A percentile compares a stretch with the other conserved stretches of the same genome.
phyloP scores from a whole-genome alignment of 768 basidiomycete species.

The Leccinum sublutescens region DNA sequence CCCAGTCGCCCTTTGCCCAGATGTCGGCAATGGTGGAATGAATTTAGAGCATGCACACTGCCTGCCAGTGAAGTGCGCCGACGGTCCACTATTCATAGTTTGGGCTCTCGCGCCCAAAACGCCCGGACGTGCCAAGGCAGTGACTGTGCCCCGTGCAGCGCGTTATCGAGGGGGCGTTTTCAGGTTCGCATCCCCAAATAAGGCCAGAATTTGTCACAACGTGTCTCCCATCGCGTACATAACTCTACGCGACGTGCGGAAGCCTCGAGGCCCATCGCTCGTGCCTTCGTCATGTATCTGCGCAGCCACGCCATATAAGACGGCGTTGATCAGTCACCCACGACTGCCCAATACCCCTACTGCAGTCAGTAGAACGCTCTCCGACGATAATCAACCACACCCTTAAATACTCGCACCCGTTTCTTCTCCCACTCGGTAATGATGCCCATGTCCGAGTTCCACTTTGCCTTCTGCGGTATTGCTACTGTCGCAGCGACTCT shows the following conservation, averaged over 20 bases:
- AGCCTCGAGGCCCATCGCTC: slow-evolving; percentile 33
- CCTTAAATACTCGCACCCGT: slow-evolving; percentile 21
- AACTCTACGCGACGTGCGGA: slow-evolving; percentile 22
- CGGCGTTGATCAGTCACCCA: slow-evolving; percentile 26
- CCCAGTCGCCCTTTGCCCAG: slow-evolving; percentile 6
- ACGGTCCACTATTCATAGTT: slow-evolving; percentile 2
- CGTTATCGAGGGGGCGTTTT: slow-evolving; percentile 9
- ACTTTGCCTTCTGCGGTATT: slow-evolving; percentile 53
- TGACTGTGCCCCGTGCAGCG: slow-evolving; percentile 10
- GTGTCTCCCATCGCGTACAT: slow-evolving; percentile 18
- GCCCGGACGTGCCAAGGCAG: slow-evolving; percentile 12
- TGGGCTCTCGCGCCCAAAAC: slow-evolving; percentile 1
- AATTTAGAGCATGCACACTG: slow-evolving; percentile 1
- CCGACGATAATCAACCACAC: slow-evolving; percentile 19
- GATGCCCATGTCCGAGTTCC: slow-evolving; percentile 53
- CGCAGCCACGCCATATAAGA: slow-evolving; percentile 29
- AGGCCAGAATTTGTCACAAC: slow-evolving; percentile 5
- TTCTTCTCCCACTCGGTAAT: slow-evolving; percentile 31
- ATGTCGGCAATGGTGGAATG: background rate
- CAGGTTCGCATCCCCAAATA: slow-evolving; percentile 12
- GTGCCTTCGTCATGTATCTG: slow-evolving; percentile 25
- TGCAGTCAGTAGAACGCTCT: background rate
- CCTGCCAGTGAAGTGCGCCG: background rate
- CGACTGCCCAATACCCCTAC: slow-evolving; percentile 20
- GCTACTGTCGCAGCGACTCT: slow-evolving; percentile 61